These are phyloP conservation scores for Cornus controversa DNA, from an alignment of 148 eudicot genomes.

Conservation along the genomic window DNA sequence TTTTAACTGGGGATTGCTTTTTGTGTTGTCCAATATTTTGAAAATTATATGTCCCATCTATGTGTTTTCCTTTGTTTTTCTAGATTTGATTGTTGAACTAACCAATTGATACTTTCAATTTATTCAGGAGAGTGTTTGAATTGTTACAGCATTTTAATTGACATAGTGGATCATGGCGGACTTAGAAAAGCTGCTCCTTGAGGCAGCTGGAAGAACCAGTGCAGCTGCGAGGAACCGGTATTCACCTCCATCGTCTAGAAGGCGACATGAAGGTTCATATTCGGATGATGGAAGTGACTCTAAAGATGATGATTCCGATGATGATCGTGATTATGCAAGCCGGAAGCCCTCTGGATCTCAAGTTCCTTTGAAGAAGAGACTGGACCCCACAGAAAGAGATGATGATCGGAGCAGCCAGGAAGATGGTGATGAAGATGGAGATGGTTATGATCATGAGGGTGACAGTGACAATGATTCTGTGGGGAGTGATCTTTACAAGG, in stretches of 20 bases:
- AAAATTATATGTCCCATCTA: background rate
- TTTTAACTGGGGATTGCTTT: background rate
- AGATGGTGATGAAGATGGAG: slow-evolving; percentile 48
- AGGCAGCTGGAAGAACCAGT: slow-evolving; percentile 95
- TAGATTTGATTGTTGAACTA: background rate
- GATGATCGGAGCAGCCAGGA: slow-evolving; percentile 69
- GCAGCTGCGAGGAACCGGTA: slow-evolving; percentile 67
- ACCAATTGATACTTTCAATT: background rate
- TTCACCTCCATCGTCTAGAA: slow-evolving; percentile 68
- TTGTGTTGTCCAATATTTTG: background rate
- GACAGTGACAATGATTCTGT: slow-evolving; percentile 69
- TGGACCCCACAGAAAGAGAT: slow-evolving; percentile 62
- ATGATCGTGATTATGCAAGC: slow-evolving; percentile 61
- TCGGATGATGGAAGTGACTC: slow-evolving; percentile 93
- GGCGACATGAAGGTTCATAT: slow-evolving; percentile 61
- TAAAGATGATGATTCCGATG: slow-evolving; percentile 85
- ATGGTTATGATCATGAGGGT: slow-evolving; percentile 55
- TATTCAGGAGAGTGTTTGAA: background rate
- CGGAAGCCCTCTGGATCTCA: slow-evolving; percentile 77
- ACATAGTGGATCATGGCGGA: slow-evolving; percentile 56
- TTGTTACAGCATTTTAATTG: background rate
- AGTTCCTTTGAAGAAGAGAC: slow-evolving; percentile 84
- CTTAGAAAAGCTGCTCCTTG: slow-evolving; percentile 81
- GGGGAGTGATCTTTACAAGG: slow-evolving; percentile 86
- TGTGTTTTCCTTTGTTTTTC: background rate